These are phyloP conservation scores for Dysphania ambrosioides DNA, from an alignment of 148 eudicot genomes.

Conservation along the genomic window DNA sequence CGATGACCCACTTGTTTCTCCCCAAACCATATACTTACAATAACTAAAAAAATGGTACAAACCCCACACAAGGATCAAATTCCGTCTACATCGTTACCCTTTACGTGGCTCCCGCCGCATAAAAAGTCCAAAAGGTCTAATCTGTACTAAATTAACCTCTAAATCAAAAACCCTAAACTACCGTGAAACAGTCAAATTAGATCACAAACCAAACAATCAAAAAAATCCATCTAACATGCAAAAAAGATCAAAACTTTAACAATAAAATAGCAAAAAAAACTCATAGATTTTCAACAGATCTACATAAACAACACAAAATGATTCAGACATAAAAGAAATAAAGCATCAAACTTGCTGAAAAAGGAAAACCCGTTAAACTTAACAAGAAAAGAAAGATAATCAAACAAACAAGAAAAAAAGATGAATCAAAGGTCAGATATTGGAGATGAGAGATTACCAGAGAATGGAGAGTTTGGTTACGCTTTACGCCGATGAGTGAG, in stretches of 20 bases:
- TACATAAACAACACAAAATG: not conserved
- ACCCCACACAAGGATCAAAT: too few relatives aligned
- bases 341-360: not conserved
- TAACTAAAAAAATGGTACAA: not conserved
- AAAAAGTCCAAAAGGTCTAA: not conserved
- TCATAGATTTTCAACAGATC: slow-evolving; percentile 20
- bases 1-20: not conserved
- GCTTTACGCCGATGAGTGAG: too few relatives aligned
- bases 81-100: not conserved
- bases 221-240: not conserved
- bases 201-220: not conserved
- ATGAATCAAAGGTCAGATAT: not conserved
- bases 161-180: not conserved
- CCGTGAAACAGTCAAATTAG: too few relatives aligned
- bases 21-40: not conserved
- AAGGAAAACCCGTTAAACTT: not conserved
- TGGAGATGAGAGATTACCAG: slow-evolving; percentile 12
- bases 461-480: slow-evolving; percentile 6
- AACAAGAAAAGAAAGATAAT: not conserved
- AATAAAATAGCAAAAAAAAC: not conserved
- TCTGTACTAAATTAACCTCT: not conserved
- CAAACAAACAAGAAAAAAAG: slow-evolving; percentile 8
- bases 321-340: not conserved
- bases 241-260: not conserved
- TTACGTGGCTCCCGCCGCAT: not conserved